Evolutionary conservation across 495 filamentous ascomycete genomes (phyloP).

Genomic region (Achaetomiella virescens): DNA sequence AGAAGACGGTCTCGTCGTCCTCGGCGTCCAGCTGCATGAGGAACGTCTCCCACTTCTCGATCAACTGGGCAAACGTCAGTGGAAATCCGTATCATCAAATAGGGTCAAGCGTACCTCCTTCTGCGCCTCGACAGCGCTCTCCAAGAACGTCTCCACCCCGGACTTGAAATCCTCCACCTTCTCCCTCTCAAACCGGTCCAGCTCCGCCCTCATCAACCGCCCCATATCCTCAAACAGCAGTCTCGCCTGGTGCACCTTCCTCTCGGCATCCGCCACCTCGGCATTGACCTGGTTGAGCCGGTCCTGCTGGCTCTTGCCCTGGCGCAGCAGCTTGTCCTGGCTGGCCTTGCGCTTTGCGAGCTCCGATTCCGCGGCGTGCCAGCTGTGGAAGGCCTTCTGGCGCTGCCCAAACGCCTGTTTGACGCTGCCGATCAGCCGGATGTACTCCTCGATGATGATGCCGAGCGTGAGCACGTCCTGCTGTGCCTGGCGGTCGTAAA

Average conservation of each 20-base stretch:
- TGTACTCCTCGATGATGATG: slow-evolving; percentile 97
- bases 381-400: slow-evolving; percentile 90
- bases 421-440: slow-evolving; percentile 86
- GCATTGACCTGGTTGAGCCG: slow-evolving; percentile 82
- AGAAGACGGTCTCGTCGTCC: slow-evolving; percentile 77
- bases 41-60: slow-evolving; percentile 98
- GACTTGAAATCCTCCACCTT: slow-evolving; percentile 99
- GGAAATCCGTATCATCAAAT: neutral
- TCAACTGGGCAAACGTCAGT: slow-evolving; percentile 57
- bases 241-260: slow-evolving; percentile 84
- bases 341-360: slow-evolving; percentile 75
- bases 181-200: slow-evolving; percentile 92
- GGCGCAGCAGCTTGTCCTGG: slow-evolving; percentile 87
- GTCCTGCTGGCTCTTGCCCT: slow-evolving; percentile 93
- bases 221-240: slow-evolving; percentile 98
- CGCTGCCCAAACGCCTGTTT: slow-evolving; percentile 88
- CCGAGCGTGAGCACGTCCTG: slow-evolving; percentile 94
- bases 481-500: slow-evolving; percentile 94
- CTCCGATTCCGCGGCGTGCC: slow-evolving; percentile 84
- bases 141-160: slow-evolving; percentile 93
- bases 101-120: slow-evolving; percentile 73
- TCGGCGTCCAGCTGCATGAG: slow-evolving; percentile 89
- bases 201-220: slow-evolving; percentile 77
- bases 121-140: slow-evolving; percentile 94
- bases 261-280: slow-evolving; percentile 88